phyloP scores from a whole-genome alignment of 2,329 filamentous ascomycete species.

The Neophaeococcomyces aloes region DNA sequence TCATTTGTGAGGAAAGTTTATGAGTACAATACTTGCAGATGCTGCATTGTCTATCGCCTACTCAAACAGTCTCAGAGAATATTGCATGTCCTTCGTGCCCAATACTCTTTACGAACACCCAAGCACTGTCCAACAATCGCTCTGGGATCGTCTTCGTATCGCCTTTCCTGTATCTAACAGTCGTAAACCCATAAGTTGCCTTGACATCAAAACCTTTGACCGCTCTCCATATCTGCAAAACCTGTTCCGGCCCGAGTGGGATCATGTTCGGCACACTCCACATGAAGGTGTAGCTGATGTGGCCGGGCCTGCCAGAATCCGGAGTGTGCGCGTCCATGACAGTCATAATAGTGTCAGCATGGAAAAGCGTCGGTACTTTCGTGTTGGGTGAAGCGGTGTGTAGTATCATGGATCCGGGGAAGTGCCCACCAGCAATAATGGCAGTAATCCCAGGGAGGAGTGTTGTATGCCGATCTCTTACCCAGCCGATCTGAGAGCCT shows the following conservation, averaged over 20 bases:
- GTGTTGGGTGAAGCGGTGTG: conserved; percentile 28
- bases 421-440: conserved; percentile 68
- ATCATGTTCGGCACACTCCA: conserved; percentile 38
- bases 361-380: conserved; percentile 50
- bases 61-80: conserved; percentile 11
- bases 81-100: conserved; percentile 28
- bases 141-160: conserved; percentile 8
- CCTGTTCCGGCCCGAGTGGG: conserved; percentile 53
- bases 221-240: conserved; percentile 60
- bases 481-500: conserved; percentile 24
- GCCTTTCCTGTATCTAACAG: conserved; percentile 12
- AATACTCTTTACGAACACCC: conserved; percentile 42
- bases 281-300: conserved; percentile 15
- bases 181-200: conserved; percentile 43
- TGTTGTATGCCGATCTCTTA: conserved; percentile 12
- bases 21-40: too few relatives aligned
- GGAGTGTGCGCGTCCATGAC: neutral
- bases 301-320: conserved; percentile 24
- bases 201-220: conserved; percentile 55
- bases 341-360: conserved; percentile 60
- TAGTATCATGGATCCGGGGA: conserved; percentile 61
- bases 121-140: conserved; percentile 10
- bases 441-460: conserved; percentile 44
- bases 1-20: too few relatives aligned
- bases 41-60: too few relatives aligned